A percentile compares a stretch with the other conserved stretches of the same genome.
Conservation (phyloP, 768 basidiomycete genomes). For the Panaeolus cyanescens region DNA sequence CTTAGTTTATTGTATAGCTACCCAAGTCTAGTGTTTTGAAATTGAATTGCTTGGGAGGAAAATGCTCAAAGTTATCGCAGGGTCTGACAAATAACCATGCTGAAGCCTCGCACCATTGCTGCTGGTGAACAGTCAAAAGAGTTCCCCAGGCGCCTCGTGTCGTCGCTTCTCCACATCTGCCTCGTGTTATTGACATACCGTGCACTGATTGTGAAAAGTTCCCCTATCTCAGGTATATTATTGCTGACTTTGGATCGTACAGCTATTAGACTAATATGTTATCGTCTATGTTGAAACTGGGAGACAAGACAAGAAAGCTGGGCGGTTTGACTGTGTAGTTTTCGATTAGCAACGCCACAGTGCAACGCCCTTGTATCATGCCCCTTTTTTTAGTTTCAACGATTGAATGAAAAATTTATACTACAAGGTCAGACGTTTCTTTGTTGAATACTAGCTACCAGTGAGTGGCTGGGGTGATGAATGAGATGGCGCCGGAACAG, state of each 20-base stretch:
- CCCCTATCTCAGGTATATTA: not conserved
- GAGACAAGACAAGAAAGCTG: no score
- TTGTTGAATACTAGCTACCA: not conserved
- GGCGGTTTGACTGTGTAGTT: no score
- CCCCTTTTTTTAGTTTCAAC: no score
- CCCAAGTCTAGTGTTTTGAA: no score
- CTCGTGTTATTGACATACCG: not conserved
- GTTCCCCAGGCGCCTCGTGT: constrained; percentile 1
- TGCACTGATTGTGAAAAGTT: not conserved
- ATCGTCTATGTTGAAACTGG: no score
- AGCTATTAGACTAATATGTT: no score
- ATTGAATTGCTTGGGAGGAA: no score
- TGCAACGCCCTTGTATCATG: no score
- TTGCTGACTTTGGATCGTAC: not conserved
- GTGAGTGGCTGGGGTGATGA: no score
- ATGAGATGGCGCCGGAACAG: not conserved
- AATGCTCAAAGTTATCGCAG: not conserved
- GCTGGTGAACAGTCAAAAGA: no score
- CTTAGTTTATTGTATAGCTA: no score
- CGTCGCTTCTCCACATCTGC: not conserved
- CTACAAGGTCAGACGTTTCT: not conserved
- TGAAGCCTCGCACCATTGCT: not conserved
- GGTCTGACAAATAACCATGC: not conserved
- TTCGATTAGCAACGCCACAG: no score
- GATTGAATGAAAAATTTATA: not conserved